Base-by-base conservation (phyloP, 345 rosid species). In the Eutrema heterophyllum region DNA sequence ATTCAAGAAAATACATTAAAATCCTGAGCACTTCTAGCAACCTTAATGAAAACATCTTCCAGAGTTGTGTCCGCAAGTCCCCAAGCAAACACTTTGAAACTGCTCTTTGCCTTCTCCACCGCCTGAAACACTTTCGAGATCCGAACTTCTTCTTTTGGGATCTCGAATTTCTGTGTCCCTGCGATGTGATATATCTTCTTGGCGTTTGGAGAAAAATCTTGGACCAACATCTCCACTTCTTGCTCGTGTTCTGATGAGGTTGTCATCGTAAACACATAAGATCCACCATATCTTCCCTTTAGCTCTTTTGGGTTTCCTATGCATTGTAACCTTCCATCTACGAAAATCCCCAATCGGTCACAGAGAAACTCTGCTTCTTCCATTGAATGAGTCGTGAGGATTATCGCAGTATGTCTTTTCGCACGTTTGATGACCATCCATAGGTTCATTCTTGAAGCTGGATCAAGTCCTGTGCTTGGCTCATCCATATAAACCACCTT, bases 401-500 rank as follows among this genome's bases (percentile, higher is more conserved):
- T 87, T 72, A 94, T 89, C 6, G 92, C 96, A 13, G 87, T 79
- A 59, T 79, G 79, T 70, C 68, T 76, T 74, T 94, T 94, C 4
- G 96, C 98, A 12, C 74, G 84, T 84, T 88, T 94, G 70, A 94
- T 89, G 59, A 85, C 98, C 33, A 81, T 81, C 98, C 98, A 94
- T 64, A 94, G 73, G 77, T 79, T 88, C 78, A 81, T 86, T 74
- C 97, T 88, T 51, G 98, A 93, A 64, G 96, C 94, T 58, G 97
- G 98, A 82, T 93, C 98, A 59, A 94, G 73, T 68, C 98, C 97
- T 7, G 98, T 91, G 85, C 98, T 91, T 5, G 98, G 97, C 78
- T 93, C 98, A 65, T 93, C 98, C 98, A 94, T 88, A 74, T 89
- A 94, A 41, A 94, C 96, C 65, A 94, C 98, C 98, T 94, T 49